phyloP scores from a whole-genome alignment of 2,329 filamentous ascomycete species.

The Cordyceps militaris region DNA sequence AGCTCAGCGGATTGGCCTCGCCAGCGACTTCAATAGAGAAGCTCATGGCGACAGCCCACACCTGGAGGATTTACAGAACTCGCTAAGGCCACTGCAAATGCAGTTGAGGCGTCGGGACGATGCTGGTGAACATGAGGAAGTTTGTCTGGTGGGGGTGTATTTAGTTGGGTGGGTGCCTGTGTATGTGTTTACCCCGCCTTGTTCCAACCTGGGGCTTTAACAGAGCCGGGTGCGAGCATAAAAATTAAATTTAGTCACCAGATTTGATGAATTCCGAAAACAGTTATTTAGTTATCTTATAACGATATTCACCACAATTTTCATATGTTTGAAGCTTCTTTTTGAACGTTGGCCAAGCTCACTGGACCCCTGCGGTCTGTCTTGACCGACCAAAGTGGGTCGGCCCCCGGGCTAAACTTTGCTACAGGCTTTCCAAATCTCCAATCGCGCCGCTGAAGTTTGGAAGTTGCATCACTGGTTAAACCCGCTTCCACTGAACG shows the following conservation, averaged over 20 bases:
- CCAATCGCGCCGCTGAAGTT: not conserved
- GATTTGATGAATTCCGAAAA: too few species aligned
- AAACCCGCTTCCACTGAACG: not conserved
- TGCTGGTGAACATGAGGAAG: slow-evolving; percentile 10
- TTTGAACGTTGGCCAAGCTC: not conserved
- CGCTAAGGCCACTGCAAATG: not conserved
- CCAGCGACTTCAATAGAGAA: slow-evolving; percentile 72
- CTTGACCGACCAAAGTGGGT: slow-evolving; percentile 3
- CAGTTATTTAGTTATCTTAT: too few species aligned
- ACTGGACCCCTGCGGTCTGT: not conserved
- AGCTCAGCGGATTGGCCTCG: slow-evolving; percentile 65
- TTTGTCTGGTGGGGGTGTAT: slow-evolving; percentile 10
- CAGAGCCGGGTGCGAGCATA: not conserved
- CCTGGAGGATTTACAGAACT: not conserved
- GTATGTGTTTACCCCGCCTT: not conserved
- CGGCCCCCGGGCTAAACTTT: not conserved
- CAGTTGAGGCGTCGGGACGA: not conserved
- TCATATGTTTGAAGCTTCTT: too few species aligned
- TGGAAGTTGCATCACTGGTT: not conserved
- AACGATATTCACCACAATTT: too few species aligned
- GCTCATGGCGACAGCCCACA: slow-evolving; percentile 43
- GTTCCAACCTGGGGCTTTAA: too few species aligned
- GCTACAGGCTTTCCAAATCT: not conserved
- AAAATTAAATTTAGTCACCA: too few species aligned
- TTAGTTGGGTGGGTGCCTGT: not conserved